Evolutionary conservation across 768 basidiomycete genomes (phyloP), one percentile per base, ranked within the genome.

Genomic region (Suillus weaverae): DNA sequence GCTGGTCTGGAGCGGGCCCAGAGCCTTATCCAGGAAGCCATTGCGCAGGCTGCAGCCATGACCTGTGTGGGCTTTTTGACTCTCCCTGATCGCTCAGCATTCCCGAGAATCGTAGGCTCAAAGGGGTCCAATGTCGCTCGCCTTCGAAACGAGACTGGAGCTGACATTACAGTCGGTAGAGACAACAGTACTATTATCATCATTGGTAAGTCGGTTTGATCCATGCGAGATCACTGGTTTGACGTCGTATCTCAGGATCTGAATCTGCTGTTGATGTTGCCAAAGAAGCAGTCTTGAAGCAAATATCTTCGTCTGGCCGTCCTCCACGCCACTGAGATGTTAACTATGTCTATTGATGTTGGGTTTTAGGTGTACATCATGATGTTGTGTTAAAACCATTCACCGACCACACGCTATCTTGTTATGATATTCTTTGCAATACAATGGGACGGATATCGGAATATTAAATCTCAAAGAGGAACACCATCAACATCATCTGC

Each of bases 111-210:
- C 69, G 94, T 98, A 67, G 96, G 96, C 44, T 79, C 90, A 13
- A 97, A 96, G 79, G 95, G 95, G 61, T 81, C 94, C 33, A 98
- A 94, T 70, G 92, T 98, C 60, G 84, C 90, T 61, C 90, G 95
- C 57, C 84, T 98, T 61, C 88, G 95, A 62, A 85, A 85, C 60
- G 94, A 95, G 78, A 97, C 92, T 61, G 92, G 94, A 48, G 91
- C 95, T 62, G 94, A 97, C 73, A 95, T 98, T 70, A 92, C 87
- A 50, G 93, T 98, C 62, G 88, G 93, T 75, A 87, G 92, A 68
- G 95, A 95, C 67, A 91, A 91, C 73, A 92, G 83, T 76, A 89
- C 88, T 36, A 96, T 97, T 71, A 86, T 91, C 68, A 90, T 98
- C 72, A 87, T 90, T 59, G 95, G 94, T 94, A 72, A 68, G 89